Evolutionary conservation across 2,329 filamentous ascomycete species (phyloP), one percentile per base, ranked within the genome.

Genomic region (Calonectria pseudoreteaudii): DNA sequence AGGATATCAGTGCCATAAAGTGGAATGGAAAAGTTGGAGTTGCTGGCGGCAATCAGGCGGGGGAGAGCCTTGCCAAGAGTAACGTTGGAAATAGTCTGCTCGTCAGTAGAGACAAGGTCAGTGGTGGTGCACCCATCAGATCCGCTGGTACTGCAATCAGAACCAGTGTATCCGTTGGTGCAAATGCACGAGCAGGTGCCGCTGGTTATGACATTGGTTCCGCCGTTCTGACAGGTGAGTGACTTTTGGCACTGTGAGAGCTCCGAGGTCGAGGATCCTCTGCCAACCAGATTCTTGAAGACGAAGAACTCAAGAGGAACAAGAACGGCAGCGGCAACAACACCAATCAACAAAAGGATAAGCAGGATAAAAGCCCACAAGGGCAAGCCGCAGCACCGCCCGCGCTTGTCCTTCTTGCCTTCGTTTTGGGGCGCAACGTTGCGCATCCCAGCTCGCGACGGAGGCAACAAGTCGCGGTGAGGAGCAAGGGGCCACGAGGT

Each of bases 141-240:
- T 64, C 86, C 87, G 2, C 84, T 82, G 30, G 84, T 82, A 7
- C 86, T 87, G 80, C 90, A 92, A 73, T 89, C 86, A 28, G 85
- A 84, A 18, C 90, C 89, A 0, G 94, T 96, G 82, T 96, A 98
- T 1, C 96, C 95, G 79, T 97, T 95, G 28, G 93, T 92, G 84
- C 96, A 99, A 53, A 98, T 91, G 82, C 96, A 99, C 16, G 93
- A 93, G 85, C 96, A 98, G 26, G 90, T 86, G 4, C 91, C 90
- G 71, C 91, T 87, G 20, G 90, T 91, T 26, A 95, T 84, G 20
- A 96, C 90, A 70, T 93, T 95, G 23, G 93, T 92, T 34, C 96
- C 96, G 13, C 95, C 95, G 76, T 98, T 98, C 67, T 90, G 86
- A 81, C 96, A 98, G 0, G 87, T 88, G 18, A 93, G 85, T 36